phyloP scores from a whole-genome alignment of 1,284 basidiomycete genomes.

The Ustilago sp. region DNA sequence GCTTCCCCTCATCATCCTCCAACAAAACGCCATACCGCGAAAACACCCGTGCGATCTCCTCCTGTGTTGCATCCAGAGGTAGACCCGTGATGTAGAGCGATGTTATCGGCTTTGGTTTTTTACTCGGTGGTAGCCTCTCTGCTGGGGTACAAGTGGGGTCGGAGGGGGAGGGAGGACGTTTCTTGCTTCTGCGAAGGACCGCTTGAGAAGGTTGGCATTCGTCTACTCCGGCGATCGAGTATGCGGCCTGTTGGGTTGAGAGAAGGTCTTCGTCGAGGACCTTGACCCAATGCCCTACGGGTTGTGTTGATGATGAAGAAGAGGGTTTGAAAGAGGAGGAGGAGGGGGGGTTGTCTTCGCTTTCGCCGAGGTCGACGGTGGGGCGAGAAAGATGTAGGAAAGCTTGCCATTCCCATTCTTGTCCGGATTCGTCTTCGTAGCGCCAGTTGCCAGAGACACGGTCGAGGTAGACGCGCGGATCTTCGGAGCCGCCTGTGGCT shows the following conservation, averaged over 20 bases:
- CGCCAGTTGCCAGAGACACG: slow-evolving; percentile 83
- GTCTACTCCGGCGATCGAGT: slow-evolving; percentile 44
- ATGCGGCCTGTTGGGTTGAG: slow-evolving; percentile 31
- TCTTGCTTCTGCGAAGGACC: slow-evolving; percentile 40
- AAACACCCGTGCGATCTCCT: slow-evolving; percentile 85
- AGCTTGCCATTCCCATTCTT: slow-evolving; percentile 86
- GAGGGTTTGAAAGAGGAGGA: not conserved
- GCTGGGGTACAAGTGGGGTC: slow-evolving; percentile 1
- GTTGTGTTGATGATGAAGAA: slow-evolving; percentile 72
- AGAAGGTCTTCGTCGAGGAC: slow-evolving; percentile 91
- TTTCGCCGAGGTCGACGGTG: slow-evolving; percentile 17
- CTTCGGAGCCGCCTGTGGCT: slow-evolving; percentile 29
- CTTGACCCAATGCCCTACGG: slow-evolving; percentile 81
- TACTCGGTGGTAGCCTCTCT: slow-evolving; percentile 24
- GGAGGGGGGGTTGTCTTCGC: slow-evolving; percentile 28
- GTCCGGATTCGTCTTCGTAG: slow-evolving; percentile 81
- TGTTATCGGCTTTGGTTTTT: slow-evolving; percentile 72
- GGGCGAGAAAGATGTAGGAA: slow-evolving; percentile 22
- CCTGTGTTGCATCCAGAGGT: slow-evolving; percentile 79
- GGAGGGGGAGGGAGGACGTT: slow-evolving; percentile 24
- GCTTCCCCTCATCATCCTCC: slow-evolving; percentile 86
- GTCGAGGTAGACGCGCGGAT: slow-evolving; percentile 75
- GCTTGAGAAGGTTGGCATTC: slow-evolving; percentile 32
- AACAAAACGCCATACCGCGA: slow-evolving; percentile 90
- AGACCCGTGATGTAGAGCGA: slow-evolving; percentile 91